These are phyloP conservation scores for Vanrija sp. DNA, from an alignment of 1,284 basidiomycete species.

Conservation along the genomic window DNA sequence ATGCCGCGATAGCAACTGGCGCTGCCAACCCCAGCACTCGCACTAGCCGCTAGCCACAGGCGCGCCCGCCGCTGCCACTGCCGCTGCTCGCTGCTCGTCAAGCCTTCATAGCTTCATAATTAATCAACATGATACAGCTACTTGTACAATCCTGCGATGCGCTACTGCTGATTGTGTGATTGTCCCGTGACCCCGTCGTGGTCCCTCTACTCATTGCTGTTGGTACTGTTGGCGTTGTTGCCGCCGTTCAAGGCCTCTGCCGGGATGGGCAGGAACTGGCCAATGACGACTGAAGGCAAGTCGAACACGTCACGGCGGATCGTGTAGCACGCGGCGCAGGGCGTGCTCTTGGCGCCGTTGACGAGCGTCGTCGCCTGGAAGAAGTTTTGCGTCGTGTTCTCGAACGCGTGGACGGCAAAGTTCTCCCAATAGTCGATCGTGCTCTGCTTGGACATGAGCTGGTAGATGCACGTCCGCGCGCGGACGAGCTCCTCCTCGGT, in stretches of 20 bases:
- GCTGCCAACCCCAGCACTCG: too few species aligned
- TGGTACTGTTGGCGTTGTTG: not conserved
- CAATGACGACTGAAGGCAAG: slow-evolving; percentile 75
- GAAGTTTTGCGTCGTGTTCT: slow-evolving; percentile 91
- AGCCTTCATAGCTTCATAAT: too few species aligned
- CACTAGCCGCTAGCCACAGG: too few species aligned
- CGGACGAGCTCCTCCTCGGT: slow-evolving; percentile 75
- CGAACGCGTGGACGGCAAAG: slow-evolving; percentile 89
- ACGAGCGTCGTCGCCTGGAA: slow-evolving; percentile 79
- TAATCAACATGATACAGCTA: too few species aligned
- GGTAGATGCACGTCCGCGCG: slow-evolving; percentile 78
- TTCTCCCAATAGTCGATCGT: slow-evolving; percentile 94
- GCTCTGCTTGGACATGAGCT: slow-evolving; percentile 71
- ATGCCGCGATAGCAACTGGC: too few species aligned
- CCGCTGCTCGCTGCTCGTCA: too few species aligned
- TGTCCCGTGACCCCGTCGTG: too few species aligned
- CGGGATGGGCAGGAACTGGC: slow-evolving; percentile 53
- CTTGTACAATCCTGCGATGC: too few species aligned
- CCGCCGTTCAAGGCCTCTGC: slow-evolving; percentile 9
- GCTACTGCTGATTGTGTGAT: too few species aligned
- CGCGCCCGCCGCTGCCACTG: too few species aligned
- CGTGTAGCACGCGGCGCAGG: slow-evolving; percentile 78
- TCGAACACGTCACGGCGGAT: slow-evolving; percentile 70
- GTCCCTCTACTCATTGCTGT: not conserved
- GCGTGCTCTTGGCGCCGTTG: slow-evolving; percentile 50